Evolutionary conservation across 139 green algal species (phyloP), one percentile per base, ranked within the genome.

Genomic region (Eudorina sp.): DNA sequence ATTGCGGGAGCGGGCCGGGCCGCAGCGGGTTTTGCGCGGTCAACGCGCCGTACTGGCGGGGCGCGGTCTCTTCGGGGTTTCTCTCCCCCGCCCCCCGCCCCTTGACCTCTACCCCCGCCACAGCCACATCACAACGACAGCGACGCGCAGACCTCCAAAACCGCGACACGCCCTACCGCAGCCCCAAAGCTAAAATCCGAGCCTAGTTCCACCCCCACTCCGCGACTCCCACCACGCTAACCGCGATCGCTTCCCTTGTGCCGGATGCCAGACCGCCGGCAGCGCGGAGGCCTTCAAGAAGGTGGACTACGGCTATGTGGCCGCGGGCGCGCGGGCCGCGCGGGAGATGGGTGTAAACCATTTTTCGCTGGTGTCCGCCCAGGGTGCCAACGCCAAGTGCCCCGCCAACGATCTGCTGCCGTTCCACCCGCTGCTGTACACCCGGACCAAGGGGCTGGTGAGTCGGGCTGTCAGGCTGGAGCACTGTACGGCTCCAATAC

Each of bases 261-360:
- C 5, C 38, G 18, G n/a, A 29, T 8, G 11, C 27, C 82, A 91
- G 91, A 73, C 73, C 29, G 93, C 93, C n/a, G 92, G 93, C 36
- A 93, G 84, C 62, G 93, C 93, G 19, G 92, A 91, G 16, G 84
- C 68, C 9, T 96, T 94, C 72, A 83, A 78, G 4, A 92, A 94
- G 68, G 94, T 97, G 2, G 94, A 97, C 72, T 83, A 91, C 19
- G 77, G 93, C 0, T 96, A 96, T 51, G 94, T 96, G 2, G 88
- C 62, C 21, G 82, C 83, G 11, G 76, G 86, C 36, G 91, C 94
- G 1, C 31, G 69, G 31, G 91, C 91, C 36, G 94, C 94, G 13
- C 92, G 92, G 53, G 82, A 85, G 16, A 84, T 34, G 11, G 79
- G 78, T 48, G 82, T 41, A 5, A n/a, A 31, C 29, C 75, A 90